A percentile compares a stretch with the other conserved stretches of the same genome.
Conservation (phyloP, 192 early-diverging fungal genomes). For the Podila epigama region DNA sequence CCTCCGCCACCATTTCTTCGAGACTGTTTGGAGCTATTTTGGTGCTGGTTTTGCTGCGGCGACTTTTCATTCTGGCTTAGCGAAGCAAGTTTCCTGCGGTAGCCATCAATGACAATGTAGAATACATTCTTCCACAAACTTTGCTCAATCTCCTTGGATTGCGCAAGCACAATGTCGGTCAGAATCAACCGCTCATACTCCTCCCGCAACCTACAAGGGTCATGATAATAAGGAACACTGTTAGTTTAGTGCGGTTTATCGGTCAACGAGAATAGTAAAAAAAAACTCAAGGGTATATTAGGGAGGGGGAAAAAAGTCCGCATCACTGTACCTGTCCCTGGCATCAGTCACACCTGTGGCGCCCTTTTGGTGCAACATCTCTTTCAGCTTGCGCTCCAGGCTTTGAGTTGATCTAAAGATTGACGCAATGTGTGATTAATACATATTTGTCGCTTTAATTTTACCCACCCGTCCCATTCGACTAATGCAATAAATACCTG, state of each 20-base stretch:
- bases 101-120: slow-evolving; percentile 60
- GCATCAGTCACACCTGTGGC: slow-evolving; percentile 35
- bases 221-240: not conserved
- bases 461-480: no score
- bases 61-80: slow-evolving; percentile 14
- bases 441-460: no score
- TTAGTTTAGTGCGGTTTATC: not conserved
- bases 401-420: slow-evolving; percentile 31
- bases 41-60: slow-evolving; percentile 1
- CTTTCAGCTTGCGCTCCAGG: slow-evolving; percentile 34
- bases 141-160: slow-evolving; percentile 56
- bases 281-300: no score
- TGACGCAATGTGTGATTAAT: not conserved
- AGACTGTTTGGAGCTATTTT: no score
- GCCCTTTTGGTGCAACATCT: slow-evolving; percentile 38
- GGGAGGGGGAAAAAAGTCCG: not conserved
- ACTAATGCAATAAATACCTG: no score
- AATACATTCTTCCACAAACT: slow-evolving; percentile 59
- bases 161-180: slow-evolving; percentile 51
- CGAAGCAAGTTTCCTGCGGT: slow-evolving; percentile 48
- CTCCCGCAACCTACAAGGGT: slow-evolving; percentile 49
- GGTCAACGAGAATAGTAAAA: no score
- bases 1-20: slow-evolving; percentile 6
- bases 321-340: slow-evolving; percentile 38
- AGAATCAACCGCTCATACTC: slow-evolving; percentile 54